A percentile compares a stretch with the other conserved stretches of the same genome.
These are phyloP conservation scores for Oryza glaberrima DNA, from an alignment of 176 grass and related monocot genomes.

Conservation along the genomic window DNA sequence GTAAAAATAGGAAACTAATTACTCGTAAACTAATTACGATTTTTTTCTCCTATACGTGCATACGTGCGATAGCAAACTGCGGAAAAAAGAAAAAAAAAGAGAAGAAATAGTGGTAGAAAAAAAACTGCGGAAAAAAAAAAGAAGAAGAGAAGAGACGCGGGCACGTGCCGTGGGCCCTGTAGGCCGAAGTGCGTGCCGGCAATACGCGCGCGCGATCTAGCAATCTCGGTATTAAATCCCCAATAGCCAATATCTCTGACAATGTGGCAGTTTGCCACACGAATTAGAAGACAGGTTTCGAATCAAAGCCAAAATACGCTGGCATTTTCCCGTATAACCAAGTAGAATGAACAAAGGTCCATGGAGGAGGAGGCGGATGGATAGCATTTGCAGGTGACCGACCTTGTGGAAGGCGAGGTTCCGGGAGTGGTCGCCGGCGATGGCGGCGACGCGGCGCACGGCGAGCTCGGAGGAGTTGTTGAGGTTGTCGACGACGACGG, in stretches of 20 bases:
- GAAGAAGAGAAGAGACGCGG: too few relatives aligned
- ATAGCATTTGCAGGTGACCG: too few relatives aligned
- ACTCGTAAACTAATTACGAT: too few relatives aligned
- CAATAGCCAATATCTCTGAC: neutral
- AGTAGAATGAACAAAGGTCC: neutral
- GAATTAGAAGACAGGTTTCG: neutral
- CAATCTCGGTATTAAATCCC: neutral
- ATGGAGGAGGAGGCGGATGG: neutral
- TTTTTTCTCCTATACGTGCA: too few relatives aligned
- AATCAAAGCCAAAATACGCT: neutral
- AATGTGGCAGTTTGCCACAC: neutral
- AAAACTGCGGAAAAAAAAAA: too few relatives aligned
- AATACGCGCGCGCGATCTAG: too few relatives aligned
- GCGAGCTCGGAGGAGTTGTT: slow-evolving; percentile 74
- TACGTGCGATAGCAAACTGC: too few relatives aligned
- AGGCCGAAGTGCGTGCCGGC: too few relatives aligned
- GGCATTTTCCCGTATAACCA: neutral
- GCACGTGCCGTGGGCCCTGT: too few relatives aligned
- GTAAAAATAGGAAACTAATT: too few relatives aligned
- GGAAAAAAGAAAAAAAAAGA: too few relatives aligned
- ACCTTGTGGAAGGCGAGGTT: slow-evolving; percentile 76
- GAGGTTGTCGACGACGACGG: slow-evolving; percentile 73
- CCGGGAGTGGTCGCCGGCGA: slow-evolving; percentile 60
- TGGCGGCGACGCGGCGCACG: slow-evolving; percentile 58
- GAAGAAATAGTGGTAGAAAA: too few relatives aligned